These are phyloP conservation scores for Boletus vinaceobasis DNA, from an alignment of 768 basidiomycete species.

Conservation along the genomic window DNA sequence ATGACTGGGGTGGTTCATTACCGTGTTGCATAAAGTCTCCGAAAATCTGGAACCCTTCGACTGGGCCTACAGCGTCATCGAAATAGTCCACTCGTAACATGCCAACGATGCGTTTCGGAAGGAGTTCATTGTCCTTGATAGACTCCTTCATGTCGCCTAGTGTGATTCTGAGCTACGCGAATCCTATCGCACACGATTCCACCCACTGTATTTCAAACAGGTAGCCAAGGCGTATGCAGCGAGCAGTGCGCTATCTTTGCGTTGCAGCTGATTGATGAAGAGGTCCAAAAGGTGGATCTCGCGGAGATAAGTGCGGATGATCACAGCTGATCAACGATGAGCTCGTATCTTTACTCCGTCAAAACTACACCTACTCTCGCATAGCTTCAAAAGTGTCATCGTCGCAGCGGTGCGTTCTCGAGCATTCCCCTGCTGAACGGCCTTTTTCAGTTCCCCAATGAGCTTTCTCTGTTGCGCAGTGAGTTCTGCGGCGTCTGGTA, in stretches of 20 bases:
- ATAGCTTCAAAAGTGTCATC: conserved; percentile 20
- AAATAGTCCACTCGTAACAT: conserved; percentile 26
- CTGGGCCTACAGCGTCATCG: conserved; percentile 21
- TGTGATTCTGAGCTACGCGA: not conserved
- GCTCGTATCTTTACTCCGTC: not conserved
- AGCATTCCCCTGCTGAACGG: not conserved
- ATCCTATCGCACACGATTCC: not conserved
- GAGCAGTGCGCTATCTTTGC: conserved; percentile 15
- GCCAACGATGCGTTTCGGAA: conserved; percentile 18
- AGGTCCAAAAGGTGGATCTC: conserved; percentile 3
- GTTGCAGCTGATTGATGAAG: conserved; percentile 16
- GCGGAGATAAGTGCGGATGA: conserved; percentile 8
- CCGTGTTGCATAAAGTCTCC: conserved; percentile 19
- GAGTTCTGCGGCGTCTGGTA: conserved; percentile 7
- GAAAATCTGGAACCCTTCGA: conserved; percentile 27
- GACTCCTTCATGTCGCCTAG: conserved; percentile 14
- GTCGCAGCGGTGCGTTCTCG: conserved; percentile 24
- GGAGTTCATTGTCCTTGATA: conserved; percentile 3
- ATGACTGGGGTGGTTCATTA: not conserved
- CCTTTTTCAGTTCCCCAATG: conserved; percentile 7
- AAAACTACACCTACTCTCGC: conserved; percentile 11
- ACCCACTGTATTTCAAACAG: conserved; percentile 18
- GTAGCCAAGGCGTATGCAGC: conserved; percentile 19
- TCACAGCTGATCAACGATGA: conserved; percentile 5
- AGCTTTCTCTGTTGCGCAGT: conserved; percentile 2